Percentiles rank a stretch among this genome's conserved stretches.
These are phyloP conservation scores for Clavispora carvajalis DNA, from an alignment of 805 yeast species.

Conservation along the genomic window DNA sequence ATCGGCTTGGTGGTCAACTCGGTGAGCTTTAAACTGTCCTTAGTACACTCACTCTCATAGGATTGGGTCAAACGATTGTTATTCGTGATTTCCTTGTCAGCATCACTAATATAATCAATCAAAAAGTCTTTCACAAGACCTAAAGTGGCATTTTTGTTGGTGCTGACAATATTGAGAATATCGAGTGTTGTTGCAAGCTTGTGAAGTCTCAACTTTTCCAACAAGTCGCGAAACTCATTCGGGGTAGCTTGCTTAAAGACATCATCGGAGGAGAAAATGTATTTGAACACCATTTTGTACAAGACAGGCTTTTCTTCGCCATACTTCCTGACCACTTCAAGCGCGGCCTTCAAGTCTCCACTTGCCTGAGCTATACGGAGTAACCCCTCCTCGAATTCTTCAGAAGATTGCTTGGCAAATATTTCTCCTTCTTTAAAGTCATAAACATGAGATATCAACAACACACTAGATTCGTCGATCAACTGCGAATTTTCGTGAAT, in stretches of 20 bases:
- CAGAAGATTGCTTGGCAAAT: constrained; percentile 33
- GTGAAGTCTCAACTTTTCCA: constrained; percentile 47
- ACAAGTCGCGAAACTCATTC: constrained; percentile 40
- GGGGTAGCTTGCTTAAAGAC: constrained; percentile 50
- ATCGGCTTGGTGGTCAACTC: constrained; percentile 42
- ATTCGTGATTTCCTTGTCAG: constrained; percentile 60
- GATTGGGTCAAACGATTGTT: constrained; percentile 62
- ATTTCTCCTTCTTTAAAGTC: constrained; percentile 48
- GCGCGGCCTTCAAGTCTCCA: constrained; percentile 52
- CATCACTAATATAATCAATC: constrained; percentile 52
- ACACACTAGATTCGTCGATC: constrained; percentile 51
- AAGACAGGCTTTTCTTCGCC: constrained; percentile 62
- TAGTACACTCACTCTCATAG: constrained; percentile 60
- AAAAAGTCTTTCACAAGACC: constrained; percentile 71
- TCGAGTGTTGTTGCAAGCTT: constrained; percentile 70
- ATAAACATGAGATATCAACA: constrained; percentile 54
- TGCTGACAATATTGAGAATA: constrained; percentile 61
- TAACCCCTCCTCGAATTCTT: constrained; percentile 41
- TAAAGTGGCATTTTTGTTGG: constrained; percentile 58
- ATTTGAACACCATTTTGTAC: constrained; percentile 58
- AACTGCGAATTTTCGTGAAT: constrained; percentile 42
- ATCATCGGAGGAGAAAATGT: constrained; percentile 51
- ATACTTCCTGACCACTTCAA: constrained; percentile 51
- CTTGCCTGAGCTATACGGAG: constrained; percentile 62
- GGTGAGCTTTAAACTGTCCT: constrained; percentile 49